A percentile compares a stretch with the other conserved stretches of the same genome.
Evolutionary conservation across 2,329 filamentous ascomycete species (phyloP).

Genomic region (Zarea fungicola): DNA sequence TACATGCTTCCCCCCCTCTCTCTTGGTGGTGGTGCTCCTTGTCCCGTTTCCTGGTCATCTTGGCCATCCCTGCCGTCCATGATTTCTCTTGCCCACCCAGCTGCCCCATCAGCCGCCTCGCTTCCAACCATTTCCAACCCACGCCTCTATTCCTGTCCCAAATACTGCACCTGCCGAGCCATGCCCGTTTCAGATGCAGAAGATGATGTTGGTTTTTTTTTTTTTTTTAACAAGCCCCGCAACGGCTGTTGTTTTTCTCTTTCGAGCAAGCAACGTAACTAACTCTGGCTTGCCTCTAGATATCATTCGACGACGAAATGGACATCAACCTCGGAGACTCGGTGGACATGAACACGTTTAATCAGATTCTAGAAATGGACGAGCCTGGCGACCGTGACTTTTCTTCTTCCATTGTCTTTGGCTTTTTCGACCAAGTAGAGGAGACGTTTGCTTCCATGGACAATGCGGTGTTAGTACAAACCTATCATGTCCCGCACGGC

Average conservation of each 20-base stretch:
- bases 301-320: constrained; percentile 32
- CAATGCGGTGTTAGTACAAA: constrained; percentile 63
- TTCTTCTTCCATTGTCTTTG: constrained; percentile 79
- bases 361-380: constrained; percentile 98
- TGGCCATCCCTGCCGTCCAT: background rate
- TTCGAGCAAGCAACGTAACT: background rate
- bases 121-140: background rate
- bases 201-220: constrained; percentile 10
- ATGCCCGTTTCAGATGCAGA: constrained; percentile 3
- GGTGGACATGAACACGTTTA: constrained; percentile 77
- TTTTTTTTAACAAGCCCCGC: too few relatives aligned
- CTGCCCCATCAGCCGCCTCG: constrained; percentile 2
- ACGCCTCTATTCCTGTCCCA: background rate
- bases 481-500: background rate
- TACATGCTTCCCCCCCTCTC: background rate
- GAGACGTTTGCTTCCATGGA: constrained; percentile 85
- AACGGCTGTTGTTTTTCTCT: constrained; percentile 4
- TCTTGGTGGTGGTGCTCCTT: background rate
- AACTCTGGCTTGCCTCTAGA: background rate
- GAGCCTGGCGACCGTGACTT: constrained; percentile 84
- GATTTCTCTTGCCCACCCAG: constrained; percentile 7
- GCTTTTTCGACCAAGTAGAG: constrained; percentile 89
- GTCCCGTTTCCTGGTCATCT: background rate
- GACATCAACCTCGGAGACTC: constrained; percentile 61
- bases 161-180: constrained; percentile 1